These are phyloP conservation scores for Pythium biforme DNA, from an alignment of 352 stramenopile genomes.

Conservation along the genomic window DNA sequence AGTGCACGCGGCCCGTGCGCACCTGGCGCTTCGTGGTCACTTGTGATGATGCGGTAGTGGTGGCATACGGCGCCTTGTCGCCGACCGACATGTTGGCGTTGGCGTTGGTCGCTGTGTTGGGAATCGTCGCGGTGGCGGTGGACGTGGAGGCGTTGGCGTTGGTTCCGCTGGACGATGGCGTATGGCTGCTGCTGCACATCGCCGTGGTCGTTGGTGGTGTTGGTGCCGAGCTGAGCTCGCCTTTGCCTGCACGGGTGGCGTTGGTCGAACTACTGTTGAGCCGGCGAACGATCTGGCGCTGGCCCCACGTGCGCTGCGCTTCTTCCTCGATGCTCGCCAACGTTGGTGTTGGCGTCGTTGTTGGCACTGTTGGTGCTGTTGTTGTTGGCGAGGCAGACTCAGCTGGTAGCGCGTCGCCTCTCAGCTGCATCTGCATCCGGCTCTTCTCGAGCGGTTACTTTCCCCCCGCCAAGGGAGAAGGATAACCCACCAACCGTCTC, in stretches of 20 bases:
- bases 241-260: neutral
- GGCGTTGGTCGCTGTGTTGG: neutral
- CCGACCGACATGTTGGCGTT: constrained; percentile 23
- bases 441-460: constrained; percentile 6
- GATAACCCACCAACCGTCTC: neutral
- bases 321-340: neutral
- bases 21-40: constrained; percentile 53
- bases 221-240: neutral
- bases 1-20: constrained; percentile 67
- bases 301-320: constrained; percentile 1
- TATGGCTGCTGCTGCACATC: neutral
- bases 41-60: constrained; percentile 23
- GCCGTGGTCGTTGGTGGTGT: neutral
- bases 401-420: constrained; percentile 8
- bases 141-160: neutral
- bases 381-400: neutral
- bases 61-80: constrained; percentile 13
- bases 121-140: too few relatives aligned
- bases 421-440: constrained; percentile 20
- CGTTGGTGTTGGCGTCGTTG: neutral
- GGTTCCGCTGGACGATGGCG: neutral
- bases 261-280: neutral
- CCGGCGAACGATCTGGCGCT: neutral
- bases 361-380: neutral
- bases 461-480: neutral